Percentiles rank a stretch among this genome's conserved stretches.
Conservation (phyloP, 2,329 filamentous ascomycete species). For the Escovopsis weberi region DNA sequence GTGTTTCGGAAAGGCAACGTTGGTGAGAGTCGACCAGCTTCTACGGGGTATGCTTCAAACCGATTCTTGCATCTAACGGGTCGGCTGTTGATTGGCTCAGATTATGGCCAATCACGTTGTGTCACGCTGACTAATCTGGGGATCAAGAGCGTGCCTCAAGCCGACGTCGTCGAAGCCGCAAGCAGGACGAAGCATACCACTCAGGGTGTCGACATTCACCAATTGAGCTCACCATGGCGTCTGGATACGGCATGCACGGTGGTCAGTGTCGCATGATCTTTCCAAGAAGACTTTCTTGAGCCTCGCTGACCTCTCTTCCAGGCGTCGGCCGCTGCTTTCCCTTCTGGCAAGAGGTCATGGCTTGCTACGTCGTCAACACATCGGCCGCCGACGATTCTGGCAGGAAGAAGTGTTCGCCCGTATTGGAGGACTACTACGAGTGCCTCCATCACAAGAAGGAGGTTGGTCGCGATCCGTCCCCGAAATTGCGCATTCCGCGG, state of each 20-base stretch:
- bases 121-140: not conserved
- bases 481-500: not conserved
- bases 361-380: slow-evolving; percentile 95
- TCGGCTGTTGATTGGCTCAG: not conserved
- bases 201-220: slow-evolving; percentile 13
- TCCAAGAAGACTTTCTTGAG: too few species aligned
- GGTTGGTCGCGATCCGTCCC: slow-evolving; percentile 38
- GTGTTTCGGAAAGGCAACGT: too few species aligned
- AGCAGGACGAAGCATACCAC: slow-evolving; percentile 1
- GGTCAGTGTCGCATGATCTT: slow-evolving; percentile 36
- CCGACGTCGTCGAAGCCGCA: not conserved
- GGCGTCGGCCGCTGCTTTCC: slow-evolving; percentile 77
- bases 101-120: slow-evolving; percentile 1
- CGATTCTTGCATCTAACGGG: too few species aligned
- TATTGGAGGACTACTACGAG: slow-evolving; percentile 95
- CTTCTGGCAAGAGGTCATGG: slow-evolving; percentile 98
- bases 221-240: slow-evolving; percentile 46
- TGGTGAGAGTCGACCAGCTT: too few species aligned
- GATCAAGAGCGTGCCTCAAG: not conserved
- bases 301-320: slow-evolving; percentile 13
- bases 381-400: slow-evolving; percentile 61
- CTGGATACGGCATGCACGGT: slow-evolving; percentile 68
- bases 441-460: slow-evolving; percentile 98
- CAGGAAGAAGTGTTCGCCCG: slow-evolving; percentile 74
- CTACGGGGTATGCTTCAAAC: too few species aligned